phyloP scores from a whole-genome alignment of 495 filamentous ascomycete genomes.

The Podospora didyma region DNA sequence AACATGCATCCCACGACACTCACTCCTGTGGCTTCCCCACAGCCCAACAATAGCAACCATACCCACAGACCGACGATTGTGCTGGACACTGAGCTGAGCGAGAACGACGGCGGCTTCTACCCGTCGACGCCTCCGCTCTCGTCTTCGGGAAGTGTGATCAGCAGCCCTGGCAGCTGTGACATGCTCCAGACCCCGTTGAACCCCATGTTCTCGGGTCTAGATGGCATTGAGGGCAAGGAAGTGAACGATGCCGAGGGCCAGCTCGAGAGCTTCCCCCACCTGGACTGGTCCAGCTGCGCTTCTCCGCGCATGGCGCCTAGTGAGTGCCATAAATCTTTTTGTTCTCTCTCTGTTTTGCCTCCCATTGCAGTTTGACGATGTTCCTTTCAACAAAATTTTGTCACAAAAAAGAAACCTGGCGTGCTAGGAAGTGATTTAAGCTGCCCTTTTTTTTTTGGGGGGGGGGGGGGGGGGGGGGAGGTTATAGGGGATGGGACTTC shows the following conservation, averaged over 20 bases:
- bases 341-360: constrained; percentile 8
- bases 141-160: constrained; percentile 73
- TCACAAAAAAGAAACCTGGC: too few relatives aligned
- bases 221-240: constrained; percentile 76
- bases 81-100: constrained; percentile 72
- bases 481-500: neutral
- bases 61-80: constrained; percentile 68
- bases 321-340: constrained; percentile 49
- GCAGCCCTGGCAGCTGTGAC: constrained; percentile 79
- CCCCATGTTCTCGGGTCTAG: constrained; percentile 70
- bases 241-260: constrained; percentile 67
- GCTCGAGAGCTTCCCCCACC: constrained; percentile 69
- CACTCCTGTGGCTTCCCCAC: constrained; percentile 76
- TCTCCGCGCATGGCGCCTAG: constrained; percentile 92
- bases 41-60: constrained; percentile 52
- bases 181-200: constrained; percentile 78
- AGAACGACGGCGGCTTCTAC: constrained; percentile 66
- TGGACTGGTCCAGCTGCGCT: constrained; percentile 69
- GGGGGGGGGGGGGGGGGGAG: neutral
- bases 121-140: constrained; percentile 89
- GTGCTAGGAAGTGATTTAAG: too few relatives aligned
- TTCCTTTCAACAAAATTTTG: too few relatives aligned
- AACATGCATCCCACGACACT: constrained; percentile 55
- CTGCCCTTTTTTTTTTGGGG: neutral
- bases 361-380: constrained; percentile 1